These are phyloP conservation scores for Pholiota microspora DNA, from an alignment of 768 basidiomycete species.

Conservation along the genomic window DNA sequence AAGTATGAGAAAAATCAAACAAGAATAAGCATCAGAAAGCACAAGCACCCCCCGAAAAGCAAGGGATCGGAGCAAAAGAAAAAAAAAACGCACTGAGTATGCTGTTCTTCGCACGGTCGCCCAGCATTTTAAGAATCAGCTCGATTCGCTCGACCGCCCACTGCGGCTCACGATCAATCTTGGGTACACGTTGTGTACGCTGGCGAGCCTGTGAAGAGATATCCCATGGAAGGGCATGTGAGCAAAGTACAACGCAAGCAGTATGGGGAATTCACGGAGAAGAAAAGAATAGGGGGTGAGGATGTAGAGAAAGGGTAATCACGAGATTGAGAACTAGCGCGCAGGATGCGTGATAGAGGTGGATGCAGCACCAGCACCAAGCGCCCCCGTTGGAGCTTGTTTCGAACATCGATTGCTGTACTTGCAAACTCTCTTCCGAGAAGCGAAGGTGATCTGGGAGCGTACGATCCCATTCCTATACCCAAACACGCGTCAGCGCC, in stretches of 20 bases:
- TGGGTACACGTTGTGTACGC: conserved; percentile 33
- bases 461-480: conserved; percentile 60
- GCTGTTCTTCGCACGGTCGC: conserved; percentile 49
- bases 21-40: conserved; percentile 8
- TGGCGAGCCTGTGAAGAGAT: conserved; percentile 36
- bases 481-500: conserved; percentile 12
- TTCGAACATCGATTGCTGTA: conserved; percentile 76
- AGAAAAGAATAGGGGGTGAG: conserved; percentile 5
- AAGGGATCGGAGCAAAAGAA: conserved; percentile 8
- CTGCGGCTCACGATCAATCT: conserved; percentile 28
- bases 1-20: conserved; percentile 4
- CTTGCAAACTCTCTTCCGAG: conserved; percentile 63
- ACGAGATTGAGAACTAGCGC: conserved; percentile 64
- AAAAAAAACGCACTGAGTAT: conserved; percentile 34
- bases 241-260: conserved; percentile 7
- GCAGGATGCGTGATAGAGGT: conserved; percentile 69
- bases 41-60: conserved; percentile 7
- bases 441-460: conserved; percentile 75
- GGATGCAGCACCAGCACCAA: conserved; percentile 80
- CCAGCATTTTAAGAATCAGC: conserved; percentile 43
- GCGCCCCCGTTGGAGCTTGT: conserved; percentile 76
- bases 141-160: conserved; percentile 44
- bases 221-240: conserved; percentile 9
- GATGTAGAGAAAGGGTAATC: conserved; percentile 26
- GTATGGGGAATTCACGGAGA: background rate